Percentiles rank a stretch among this genome's conserved stretches.
These are phyloP conservation scores for Hondaea fermentalgiana DNA, from an alignment of 108 stramenopile genomes.

Conservation along the genomic window DNA sequence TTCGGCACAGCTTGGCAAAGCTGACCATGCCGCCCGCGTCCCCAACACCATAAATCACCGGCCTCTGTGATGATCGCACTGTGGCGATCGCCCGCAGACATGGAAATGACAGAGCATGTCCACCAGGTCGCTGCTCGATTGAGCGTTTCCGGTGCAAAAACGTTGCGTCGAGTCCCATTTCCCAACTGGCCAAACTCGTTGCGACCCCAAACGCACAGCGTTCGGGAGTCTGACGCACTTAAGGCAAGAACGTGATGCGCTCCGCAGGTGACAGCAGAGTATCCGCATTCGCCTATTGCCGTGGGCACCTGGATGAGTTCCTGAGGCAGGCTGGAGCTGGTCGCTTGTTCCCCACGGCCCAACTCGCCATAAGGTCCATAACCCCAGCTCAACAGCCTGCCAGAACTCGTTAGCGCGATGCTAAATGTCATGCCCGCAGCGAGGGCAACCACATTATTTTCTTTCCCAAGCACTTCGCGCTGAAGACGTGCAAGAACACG, in stretches of 20 bases:
- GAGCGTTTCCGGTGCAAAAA: background rate
- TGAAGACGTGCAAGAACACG: background rate
- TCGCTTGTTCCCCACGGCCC: background rate
- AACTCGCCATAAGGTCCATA: background rate
- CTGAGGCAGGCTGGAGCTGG: background rate
- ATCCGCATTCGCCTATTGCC: background rate
- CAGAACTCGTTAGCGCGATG: background rate
- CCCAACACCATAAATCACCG: conserved; percentile 1
- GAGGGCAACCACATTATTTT: background rate
- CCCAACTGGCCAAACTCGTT: background rate
- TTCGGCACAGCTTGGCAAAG: background rate
- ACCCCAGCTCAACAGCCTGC: background rate
- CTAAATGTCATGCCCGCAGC: conserved; percentile 3
- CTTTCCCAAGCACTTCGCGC: background rate
- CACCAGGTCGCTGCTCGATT: background rate
- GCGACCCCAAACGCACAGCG: background rate
- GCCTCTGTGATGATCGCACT: background rate
- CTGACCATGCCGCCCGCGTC: background rate
- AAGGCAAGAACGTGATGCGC: background rate
- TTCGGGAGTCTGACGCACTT: background rate
- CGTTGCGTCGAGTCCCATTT: background rate
- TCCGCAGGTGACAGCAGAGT: background rate
- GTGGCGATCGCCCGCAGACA: background rate
- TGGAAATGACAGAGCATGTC: background rate
- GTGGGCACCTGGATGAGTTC: background rate